These are phyloP conservation scores for Dactylonectria macrodidyma DNA, from an alignment of 2,329 filamentous ascomycete genomes.

Conservation along the genomic window DNA sequence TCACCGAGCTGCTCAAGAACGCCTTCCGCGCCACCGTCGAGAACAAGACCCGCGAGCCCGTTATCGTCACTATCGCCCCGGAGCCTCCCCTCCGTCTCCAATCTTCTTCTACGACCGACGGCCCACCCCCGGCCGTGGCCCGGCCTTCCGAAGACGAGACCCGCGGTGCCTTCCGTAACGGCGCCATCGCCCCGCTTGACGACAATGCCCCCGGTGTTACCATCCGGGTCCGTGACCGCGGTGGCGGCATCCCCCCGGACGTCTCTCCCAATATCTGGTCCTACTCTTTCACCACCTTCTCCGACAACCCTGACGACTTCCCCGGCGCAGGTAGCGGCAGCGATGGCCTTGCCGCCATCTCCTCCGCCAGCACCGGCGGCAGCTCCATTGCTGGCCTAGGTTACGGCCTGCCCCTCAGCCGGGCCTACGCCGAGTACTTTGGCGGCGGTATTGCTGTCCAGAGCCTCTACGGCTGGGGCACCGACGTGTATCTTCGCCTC, in stretches of 20 bases:
- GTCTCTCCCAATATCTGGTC: constrained; percentile 93
- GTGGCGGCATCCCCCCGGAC: constrained; percentile 90
- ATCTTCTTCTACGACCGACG: constrained; percentile 38
- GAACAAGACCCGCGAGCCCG: constrained; percentile 82
- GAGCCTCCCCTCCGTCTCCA: constrained; percentile 63
- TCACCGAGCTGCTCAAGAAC: constrained; percentile 97
- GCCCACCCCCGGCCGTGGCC: constrained; percentile 14
- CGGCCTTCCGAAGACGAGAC: constrained; percentile 47
- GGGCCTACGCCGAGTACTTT: constrained; percentile 98
- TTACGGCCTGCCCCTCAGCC: constrained; percentile 90
- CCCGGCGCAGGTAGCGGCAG: constrained; percentile 58
- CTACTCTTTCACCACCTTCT: constrained; percentile 97
- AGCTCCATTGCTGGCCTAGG: constrained; percentile 94
- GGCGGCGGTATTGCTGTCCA: constrained; percentile 96
- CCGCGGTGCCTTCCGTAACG: constrained; percentile 58
- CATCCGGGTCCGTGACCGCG: constrained; percentile 95
- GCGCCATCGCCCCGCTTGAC: constrained; percentile 70
- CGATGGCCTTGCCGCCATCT: constrained; percentile 80
- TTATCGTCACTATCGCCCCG: constrained; percentile 93
- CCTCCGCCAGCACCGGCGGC: constrained; percentile 77
- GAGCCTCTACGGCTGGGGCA: constrained; percentile 94
- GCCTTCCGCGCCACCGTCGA: constrained; percentile 95
- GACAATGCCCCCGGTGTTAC: constrained; percentile 87
- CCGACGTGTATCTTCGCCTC: constrained; percentile 77
- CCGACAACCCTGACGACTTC: constrained; percentile 65